Percentiles rank a stretch among this genome's conserved stretches.
phyloP scores from a whole-genome alignment of 768 basidiomycete genomes.

The Cubamyces lactineus region DNA sequence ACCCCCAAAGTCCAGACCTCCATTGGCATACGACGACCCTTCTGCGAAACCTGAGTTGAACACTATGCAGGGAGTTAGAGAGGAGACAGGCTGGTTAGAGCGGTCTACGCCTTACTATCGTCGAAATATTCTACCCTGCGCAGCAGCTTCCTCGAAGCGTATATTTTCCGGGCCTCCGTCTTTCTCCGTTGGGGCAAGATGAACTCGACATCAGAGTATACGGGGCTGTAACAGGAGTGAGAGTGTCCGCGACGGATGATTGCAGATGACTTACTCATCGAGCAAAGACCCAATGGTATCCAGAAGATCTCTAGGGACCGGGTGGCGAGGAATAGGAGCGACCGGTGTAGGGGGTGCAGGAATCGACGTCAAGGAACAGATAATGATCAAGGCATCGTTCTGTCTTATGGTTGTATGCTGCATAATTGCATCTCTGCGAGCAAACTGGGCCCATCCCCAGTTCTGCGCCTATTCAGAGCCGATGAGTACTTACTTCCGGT shows the following conservation, averaged over 20 bases:
- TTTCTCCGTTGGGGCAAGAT: constrained; percentile 57
- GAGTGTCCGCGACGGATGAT: neutral
- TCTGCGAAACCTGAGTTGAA: constrained; percentile 74
- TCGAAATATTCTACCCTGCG: constrained; percentile 78
- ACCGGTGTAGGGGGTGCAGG: constrained; percentile 53
- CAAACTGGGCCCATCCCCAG: constrained; percentile 91
- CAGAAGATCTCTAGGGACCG: constrained; percentile 68
- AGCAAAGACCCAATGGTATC: constrained; percentile 74
- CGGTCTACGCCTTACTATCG: constrained; percentile 51
- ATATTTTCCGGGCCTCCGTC: constrained; percentile 52
- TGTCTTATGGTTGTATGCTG: constrained; percentile 52
- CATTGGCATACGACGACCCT: constrained; percentile 39
- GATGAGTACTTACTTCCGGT: neutral
- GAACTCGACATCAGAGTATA: constrained; percentile 86
- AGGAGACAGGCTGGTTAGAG: neutral
- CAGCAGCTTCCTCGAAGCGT: constrained; percentile 69
- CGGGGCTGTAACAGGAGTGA: constrained; percentile 40
- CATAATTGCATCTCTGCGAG: constrained; percentile 70
- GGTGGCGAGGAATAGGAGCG: constrained; percentile 48
- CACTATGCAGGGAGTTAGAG: constrained; percentile 47
- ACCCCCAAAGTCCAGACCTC: constrained; percentile 31
- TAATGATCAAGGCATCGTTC: constrained; percentile 72
- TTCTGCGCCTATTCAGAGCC: constrained; percentile 63
- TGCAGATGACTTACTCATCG: constrained; percentile 49
- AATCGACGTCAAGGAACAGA: constrained; percentile 77